Evolutionary conservation across 192 early-diverging fungal genomes (phyloP).

Genomic region (Helicostylum pulchrum): DNA sequence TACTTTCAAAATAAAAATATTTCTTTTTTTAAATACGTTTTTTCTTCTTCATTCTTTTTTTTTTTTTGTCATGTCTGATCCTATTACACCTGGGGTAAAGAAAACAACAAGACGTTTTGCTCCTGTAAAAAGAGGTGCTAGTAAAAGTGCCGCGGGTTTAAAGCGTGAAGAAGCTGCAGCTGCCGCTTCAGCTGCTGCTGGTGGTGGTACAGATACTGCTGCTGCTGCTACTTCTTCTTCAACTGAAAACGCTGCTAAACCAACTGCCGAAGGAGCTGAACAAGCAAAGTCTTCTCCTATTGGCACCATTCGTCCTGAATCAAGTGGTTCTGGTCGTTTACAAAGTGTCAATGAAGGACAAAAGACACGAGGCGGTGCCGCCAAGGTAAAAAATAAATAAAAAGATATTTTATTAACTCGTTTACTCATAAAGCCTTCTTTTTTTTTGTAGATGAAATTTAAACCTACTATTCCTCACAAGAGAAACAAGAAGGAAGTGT

Average conservation of each 20-base stretch:
- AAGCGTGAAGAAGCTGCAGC: not conserved
- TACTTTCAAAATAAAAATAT: not conserved
- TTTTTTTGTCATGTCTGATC: conserved; percentile 15
- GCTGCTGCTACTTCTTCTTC: not conserved
- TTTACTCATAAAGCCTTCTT: not conserved
- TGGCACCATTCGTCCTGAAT: conserved; percentile 30
- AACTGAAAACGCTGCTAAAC: not conserved
- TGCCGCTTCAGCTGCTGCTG: not conserved
- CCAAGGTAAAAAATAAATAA: conserved; percentile 35
- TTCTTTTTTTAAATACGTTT: not conserved
- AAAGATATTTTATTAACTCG: not conserved
- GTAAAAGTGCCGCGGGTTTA: not conserved
- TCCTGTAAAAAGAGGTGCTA: conserved; percentile 16
- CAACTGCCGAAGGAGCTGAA: not conserved
- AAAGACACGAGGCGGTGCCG: conserved; percentile 38
- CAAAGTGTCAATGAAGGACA: conserved; percentile 28
- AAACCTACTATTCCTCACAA: conserved; percentile 54
- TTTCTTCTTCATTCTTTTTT: not conserved
- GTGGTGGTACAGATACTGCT: not conserved
- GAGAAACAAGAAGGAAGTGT: conserved; percentile 56
- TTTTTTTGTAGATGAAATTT: conserved; percentile 49
- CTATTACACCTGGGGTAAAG: conserved; percentile 15
- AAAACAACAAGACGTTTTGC: conserved; percentile 27
- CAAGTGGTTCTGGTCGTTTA: conserved; percentile 21
- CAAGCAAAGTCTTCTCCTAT: not conserved